Base-by-base conservation (phyloP, 768 basidiomycete species). In the Ramaria sp. region DNA sequence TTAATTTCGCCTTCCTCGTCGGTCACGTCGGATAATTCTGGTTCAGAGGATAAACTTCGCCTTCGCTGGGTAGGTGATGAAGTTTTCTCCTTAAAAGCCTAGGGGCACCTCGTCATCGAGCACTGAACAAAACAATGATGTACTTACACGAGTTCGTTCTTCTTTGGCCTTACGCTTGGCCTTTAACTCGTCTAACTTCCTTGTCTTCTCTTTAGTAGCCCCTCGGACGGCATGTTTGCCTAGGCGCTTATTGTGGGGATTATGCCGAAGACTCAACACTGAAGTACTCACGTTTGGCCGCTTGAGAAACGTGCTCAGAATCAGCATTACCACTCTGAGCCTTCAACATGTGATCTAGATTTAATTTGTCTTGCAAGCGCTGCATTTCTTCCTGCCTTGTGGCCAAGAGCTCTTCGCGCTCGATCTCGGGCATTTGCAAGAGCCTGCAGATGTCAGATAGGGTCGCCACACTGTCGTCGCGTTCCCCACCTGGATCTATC, bases 91-190 rank as follows among this genome's bases (percentile, higher is more conserved):
- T 79, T 84, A 60, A 39, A 60, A 47, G 54, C 39, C 64, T 65
- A 51, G 62, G 49, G 46, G 20, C 24, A 53, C 22, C 53, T 62
- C 62, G 59, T 57, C 48, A 49, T 46, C 24, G 61, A 50, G 48
- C 46, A 54, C 43, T 34, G 49, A 48, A 43, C 49, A 43, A 9
- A 20, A 13, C 15, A 20, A 49, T 17, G 9, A 17, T 37, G 51
- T 41, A 68, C 82, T 61, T 69, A 92, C 93, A 59, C 84, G 79
- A 67, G 84, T 87, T 70, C 86, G 85, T 69, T 94, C 90, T 61
- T 86, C 90, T 71, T 92, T 94, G 9, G 90, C 91, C 63, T 85
- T 88, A 37, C 94, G 79, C 64, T 77, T 85, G 5, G 86, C 89
- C 71, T 88, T 94, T 27, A 96, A 75, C 67, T 92, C 92, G 59